Evolutionary conservation across 2,329 filamentous ascomycete species (phyloP).

Genomic region (Trichothecium sympodiale): DNA sequence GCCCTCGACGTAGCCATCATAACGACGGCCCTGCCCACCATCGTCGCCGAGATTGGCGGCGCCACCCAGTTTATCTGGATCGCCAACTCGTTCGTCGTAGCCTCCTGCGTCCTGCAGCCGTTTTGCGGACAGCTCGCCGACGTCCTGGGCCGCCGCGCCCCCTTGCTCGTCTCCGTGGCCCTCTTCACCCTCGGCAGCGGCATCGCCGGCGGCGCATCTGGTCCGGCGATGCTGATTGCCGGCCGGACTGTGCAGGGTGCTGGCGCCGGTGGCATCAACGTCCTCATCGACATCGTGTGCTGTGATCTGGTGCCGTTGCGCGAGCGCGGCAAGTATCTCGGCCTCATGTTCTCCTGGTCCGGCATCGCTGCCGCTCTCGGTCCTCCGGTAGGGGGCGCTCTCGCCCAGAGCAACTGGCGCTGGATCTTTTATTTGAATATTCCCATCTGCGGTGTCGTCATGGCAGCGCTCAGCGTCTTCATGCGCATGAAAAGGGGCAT

Average conservation of each 20-base stretch:
- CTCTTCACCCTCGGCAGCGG: conserved; percentile 13
- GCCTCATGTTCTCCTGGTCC: no score
- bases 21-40: conserved; percentile 17
- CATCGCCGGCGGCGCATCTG: no score
- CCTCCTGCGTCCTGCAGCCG: conserved; percentile 24
- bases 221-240: no score
- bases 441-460: conserved; percentile 19
- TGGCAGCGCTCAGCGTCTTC: conserved; percentile 16
- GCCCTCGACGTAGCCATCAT: conserved; percentile 17
- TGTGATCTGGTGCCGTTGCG: conserved; percentile 37
- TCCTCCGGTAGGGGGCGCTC: conserved; percentile 15
- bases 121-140: conserved; percentile 35
- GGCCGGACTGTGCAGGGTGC: conserved; percentile 37
- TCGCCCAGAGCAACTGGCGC: conserved; percentile 18
- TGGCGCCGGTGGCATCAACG: conserved; percentile 22
- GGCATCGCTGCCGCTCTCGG: no score
- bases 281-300: conserved; percentile 19
- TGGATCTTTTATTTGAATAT: conserved; percentile 32
- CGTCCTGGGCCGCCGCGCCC: conserved; percentile 35
- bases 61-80: conserved; percentile 15
- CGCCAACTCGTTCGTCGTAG: conserved; percentile 12
- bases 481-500: conserved; percentile 19
- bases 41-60: conserved; percentile 10
- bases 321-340: conserved; percentile 30
- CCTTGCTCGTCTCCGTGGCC: conserved; percentile 17